These are phyloP conservation scores for Fusarium zealandicum DNA, from an alignment of 2,329 filamentous ascomycete species.

Conservation along the genomic window DNA sequence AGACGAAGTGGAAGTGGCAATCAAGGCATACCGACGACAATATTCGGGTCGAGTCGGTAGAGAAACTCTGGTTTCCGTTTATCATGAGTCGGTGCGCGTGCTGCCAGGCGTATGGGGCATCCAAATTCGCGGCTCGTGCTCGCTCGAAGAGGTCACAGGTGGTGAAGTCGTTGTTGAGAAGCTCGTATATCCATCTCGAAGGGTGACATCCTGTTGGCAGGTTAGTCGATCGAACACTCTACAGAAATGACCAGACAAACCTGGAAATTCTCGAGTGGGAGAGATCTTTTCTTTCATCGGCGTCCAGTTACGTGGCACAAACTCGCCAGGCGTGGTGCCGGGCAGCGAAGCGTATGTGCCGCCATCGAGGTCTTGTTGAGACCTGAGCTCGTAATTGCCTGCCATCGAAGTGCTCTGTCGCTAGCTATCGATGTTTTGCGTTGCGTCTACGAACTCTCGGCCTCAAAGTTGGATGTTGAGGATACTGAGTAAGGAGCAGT, in stretches of 20 bases:
- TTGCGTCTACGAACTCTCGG: background rate
- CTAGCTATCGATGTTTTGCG: background rate
- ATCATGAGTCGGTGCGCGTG: conserved; percentile 49
- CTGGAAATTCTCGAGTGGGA: conserved; percentile 37
- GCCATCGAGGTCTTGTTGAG: conserved; percentile 39
- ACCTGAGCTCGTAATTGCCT: conserved; percentile 39
- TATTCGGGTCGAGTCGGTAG: conserved; percentile 35
- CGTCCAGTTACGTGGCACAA: conserved; percentile 45
- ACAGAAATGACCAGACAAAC: conserved; percentile 29
- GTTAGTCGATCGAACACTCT: conserved; percentile 17
- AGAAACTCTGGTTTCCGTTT: conserved; percentile 51
- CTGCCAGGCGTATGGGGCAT: conserved; percentile 45
- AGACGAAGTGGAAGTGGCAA: conserved; percentile 53
- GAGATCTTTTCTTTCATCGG: conserved; percentile 44
- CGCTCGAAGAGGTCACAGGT: conserved; percentile 48
- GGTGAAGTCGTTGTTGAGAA: conserved; percentile 49
- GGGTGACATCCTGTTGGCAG: conserved; percentile 46
- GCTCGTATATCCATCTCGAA: conserved; percentile 52
- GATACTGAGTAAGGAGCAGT: background rate
- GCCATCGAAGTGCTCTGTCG: conserved; percentile 36
- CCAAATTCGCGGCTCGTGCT: conserved; percentile 42
- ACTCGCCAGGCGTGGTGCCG: conserved; percentile 40
- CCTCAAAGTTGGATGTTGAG: background rate
- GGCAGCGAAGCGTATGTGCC: conserved; percentile 45
- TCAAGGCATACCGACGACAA: conserved; percentile 51